Conservation (phyloP, 2,329 filamentous ascomycete species). For the Diplodia scrobiculata region DNA sequence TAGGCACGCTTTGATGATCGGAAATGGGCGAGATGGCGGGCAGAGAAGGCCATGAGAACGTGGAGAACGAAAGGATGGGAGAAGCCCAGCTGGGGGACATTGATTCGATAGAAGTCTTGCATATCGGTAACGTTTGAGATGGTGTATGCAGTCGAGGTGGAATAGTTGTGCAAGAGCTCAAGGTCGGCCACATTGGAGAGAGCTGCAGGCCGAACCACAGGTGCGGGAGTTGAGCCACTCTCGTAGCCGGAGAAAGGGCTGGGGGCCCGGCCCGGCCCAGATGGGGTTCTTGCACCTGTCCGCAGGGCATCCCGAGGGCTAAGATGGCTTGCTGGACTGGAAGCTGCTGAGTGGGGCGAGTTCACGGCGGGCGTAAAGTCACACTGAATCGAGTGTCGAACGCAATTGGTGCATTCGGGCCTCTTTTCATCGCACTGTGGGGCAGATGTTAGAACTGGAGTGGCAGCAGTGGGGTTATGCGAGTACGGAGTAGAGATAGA, state of each 20-base stretch:
- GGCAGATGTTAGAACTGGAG: neutral
- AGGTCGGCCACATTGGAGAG: conserved; percentile 35
- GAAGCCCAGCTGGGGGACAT: conserved; percentile 43
- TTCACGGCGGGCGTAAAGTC: conserved; percentile 34
- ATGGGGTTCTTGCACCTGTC: neutral
- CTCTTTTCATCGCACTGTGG: conserved; percentile 39
- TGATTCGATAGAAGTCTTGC: conserved; percentile 33
- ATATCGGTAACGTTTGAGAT: conserved; percentile 33
- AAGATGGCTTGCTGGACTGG: conserved; percentile 5
- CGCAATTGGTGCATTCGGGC: conserved; percentile 39
- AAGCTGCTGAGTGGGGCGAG: conserved; percentile 26
- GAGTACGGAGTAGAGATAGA: neutral
- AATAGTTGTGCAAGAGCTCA: conserved; percentile 41
- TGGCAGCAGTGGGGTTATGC: neutral
- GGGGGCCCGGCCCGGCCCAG: neutral
- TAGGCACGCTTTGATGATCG: neutral
- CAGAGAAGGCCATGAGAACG: conserved; percentile 48
- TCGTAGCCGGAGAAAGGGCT: neutral
- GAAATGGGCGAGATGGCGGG: conserved; percentile 44
- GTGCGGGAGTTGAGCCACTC: neutral
- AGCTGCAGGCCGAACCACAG: neutral
- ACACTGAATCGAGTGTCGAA: conserved; percentile 38
- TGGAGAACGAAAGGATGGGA: conserved; percentile 51
- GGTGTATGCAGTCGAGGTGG: conserved; percentile 37
- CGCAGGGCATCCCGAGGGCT: conserved; percentile 4